Evolutionary conservation across 139 green algal genomes (phyloP).

Genomic region (Trebouxia sp.): DNA sequence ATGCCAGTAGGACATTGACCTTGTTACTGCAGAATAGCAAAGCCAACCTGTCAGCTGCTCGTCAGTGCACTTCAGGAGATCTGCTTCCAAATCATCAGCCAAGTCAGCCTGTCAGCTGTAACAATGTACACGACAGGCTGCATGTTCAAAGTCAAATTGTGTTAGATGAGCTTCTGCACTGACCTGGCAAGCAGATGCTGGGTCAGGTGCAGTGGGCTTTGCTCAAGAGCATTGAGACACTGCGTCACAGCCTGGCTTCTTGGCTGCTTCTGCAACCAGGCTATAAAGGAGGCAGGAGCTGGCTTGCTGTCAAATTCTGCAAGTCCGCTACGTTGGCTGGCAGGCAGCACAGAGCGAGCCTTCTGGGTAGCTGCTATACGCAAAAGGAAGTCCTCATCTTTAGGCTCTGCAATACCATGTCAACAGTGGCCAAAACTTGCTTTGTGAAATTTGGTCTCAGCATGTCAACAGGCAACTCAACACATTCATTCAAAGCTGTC

Average conservation of each 20-base stretch:
- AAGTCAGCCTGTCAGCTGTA: no score
- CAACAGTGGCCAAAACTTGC: background rate
- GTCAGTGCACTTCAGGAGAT: no score
- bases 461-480: no score
- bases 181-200: background rate
- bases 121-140: no score
- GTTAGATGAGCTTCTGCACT: no score
- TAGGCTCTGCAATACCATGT: background rate
- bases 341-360: background rate
- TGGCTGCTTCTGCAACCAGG: background rate
- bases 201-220: background rate
- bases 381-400: background rate
- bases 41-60: background rate
- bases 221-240: background rate
- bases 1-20: background rate
- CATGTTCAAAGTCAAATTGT: no score
- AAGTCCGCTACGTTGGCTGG: background rate
- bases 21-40: background rate
- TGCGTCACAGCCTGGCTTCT: background rate
- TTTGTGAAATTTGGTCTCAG: no score
- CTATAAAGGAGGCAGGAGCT: background rate
- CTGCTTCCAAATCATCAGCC: no score
- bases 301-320: background rate
- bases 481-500: no score
- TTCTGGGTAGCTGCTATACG: background rate